Base-by-base conservation (phyloP, 106 monocot genomes). In the Apostasia shenzhenica region DNA sequence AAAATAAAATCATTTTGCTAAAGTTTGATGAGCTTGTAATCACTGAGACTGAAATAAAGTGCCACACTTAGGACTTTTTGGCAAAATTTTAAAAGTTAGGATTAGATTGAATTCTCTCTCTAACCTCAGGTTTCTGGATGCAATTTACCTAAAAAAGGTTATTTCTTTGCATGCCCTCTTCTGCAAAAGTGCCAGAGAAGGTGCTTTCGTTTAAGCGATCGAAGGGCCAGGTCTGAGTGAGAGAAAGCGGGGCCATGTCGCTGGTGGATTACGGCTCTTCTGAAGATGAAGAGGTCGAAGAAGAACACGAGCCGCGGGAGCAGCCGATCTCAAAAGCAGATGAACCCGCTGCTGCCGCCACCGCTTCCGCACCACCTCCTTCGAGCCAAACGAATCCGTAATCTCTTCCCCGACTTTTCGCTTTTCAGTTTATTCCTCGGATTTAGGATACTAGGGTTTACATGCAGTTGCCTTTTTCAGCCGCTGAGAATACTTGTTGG, bases 191-290 rank as follows among this genome's bases (percentile, higher is more conserved):
- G 26, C 26, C 26, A 26, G 26, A 26, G 26, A 26, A 26, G 26
- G 26, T 26, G 26, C 26, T 26, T 26, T 26, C 26, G 26, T 26
- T 26, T 26, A 26, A 26, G 26, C 26, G 26, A 26, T 26, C 26
- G n/a, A 26, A 4, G 65, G 37, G 48, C 46, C 26, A 65, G 26
- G 48, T 46, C 4, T 13, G 1, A 14, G 26, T 14, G 8, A 13
- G 48, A 49, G 46, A n/a, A 4, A 8, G 26, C 1, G 12, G 2
- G 37, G 46, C 14, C 48, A 65, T 65, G 65, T 37, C 65, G 48
- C 65, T 65, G 0, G 65, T 65, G 65, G 65, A 65, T 65, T 65
- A 65, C 48, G 48, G 14, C 5, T 49, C 64, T 14, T 64, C 65
- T 48, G 47, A 46, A 4, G 65, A 65, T 14, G 65, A 65, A 14